A percentile compares a stretch with the other conserved stretches of the same genome.
Conservation (phyloP, 2,329 filamentous ascomycete species). For the Ophiostoma ulmi region DNA sequence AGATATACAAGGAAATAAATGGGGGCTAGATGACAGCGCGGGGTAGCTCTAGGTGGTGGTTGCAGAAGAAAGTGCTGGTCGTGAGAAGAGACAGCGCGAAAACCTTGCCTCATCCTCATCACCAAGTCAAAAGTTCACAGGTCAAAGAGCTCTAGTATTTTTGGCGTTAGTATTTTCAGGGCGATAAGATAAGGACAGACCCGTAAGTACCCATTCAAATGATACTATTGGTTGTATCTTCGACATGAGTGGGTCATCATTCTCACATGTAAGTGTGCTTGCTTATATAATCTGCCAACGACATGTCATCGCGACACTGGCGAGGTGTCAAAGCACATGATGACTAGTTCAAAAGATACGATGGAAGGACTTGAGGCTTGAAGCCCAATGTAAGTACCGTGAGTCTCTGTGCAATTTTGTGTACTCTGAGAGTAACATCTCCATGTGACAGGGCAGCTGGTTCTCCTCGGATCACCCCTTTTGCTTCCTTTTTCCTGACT, state of each 20-base stretch:
- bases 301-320: slow-evolving; percentile 2
- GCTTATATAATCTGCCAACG: slow-evolving; percentile 6
- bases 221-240: background rate
- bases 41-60: background rate
- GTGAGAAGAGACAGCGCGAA: background rate
- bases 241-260: background rate
- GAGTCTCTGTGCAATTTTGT: background rate
- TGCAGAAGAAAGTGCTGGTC: background rate
- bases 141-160: background rate
- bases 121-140: background rate
- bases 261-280: slow-evolving; percentile 1
- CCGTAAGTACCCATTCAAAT: background rate
- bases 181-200: background rate
- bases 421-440: background rate
- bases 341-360: background rate
- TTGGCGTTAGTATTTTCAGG: background rate
- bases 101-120: background rate
- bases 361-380: background rate
- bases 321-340: background rate
- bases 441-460: background rate
- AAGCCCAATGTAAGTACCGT: background rate
- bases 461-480: background rate
- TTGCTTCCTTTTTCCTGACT: background rate
- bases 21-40: background rate
- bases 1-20: background rate